These are phyloP conservation scores for Trichoderma semiorbis DNA, from an alignment of 2,329 filamentous ascomycete genomes.

Conservation along the genomic window DNA sequence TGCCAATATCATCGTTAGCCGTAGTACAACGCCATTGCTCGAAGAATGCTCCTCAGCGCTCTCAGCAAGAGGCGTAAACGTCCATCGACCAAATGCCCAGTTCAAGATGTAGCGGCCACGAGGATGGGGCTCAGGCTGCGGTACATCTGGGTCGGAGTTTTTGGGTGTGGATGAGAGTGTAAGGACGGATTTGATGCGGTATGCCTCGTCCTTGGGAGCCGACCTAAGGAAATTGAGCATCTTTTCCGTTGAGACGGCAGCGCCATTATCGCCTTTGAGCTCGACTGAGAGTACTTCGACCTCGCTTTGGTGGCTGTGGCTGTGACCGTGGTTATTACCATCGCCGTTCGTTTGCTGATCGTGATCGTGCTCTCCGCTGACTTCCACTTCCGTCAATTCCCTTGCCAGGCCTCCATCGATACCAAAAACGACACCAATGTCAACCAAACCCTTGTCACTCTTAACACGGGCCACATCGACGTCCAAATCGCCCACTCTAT, in stretches of 20 bases:
- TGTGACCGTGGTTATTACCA: constrained; percentile 29
- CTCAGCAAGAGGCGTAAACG: constrained; percentile 61
- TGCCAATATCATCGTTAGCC: constrained; percentile 74
- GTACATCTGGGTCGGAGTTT: constrained; percentile 50
- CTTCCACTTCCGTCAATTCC: constrained; percentile 43
- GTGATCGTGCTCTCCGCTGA: constrained; percentile 28
- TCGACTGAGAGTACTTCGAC: constrained; percentile 89
- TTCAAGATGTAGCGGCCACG: constrained; percentile 78
- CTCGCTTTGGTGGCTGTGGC: constrained; percentile 68
- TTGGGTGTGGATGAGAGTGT: constrained; percentile 45
- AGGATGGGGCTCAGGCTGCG: constrained; percentile 32
- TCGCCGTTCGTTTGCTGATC: constrained; percentile 33
- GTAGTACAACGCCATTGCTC: constrained; percentile 53
- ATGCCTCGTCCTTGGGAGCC: constrained; percentile 89
- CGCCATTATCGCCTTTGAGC: constrained; percentile 45
- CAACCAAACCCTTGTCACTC: constrained; percentile 75
- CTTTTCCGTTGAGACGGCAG: constrained; percentile 54
- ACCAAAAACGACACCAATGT: constrained; percentile 77
- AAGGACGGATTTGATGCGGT: constrained; percentile 79
- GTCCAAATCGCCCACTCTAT: constrained; percentile 76
- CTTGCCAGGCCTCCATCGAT: constrained; percentile 76
- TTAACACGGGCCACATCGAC: constrained; percentile 80
- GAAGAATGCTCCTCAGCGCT: constrained; percentile 50
- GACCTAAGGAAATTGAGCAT: constrained; percentile 64
- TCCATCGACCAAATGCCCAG: constrained; percentile 97